Evolutionary conservation across 1,284 basidiomycete genomes (phyloP).

Genomic region (Mycosarcoma mackinlayi): DNA sequence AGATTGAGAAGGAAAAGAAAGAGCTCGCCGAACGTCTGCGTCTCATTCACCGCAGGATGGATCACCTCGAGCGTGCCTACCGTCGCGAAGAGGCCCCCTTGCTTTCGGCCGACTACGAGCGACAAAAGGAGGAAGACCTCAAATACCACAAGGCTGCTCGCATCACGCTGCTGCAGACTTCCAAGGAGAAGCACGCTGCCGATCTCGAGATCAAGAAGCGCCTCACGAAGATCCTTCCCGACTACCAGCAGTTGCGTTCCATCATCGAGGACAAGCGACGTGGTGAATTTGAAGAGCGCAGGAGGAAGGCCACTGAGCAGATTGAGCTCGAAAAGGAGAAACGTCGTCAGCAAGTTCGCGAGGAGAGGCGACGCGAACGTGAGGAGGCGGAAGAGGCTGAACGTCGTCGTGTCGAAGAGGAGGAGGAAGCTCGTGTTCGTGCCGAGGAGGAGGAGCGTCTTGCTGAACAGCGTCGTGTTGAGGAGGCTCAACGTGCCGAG

Average conservation of each 20-base stretch:
- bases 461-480: conserved; percentile 57
- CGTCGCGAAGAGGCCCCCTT: conserved; percentile 92
- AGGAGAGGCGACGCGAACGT: conserved; percentile 43
- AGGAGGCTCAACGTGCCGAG: conserved; percentile 61
- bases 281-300: conserved; percentile 78
- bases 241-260: conserved; percentile 77
- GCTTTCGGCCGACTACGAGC: conserved; percentile 85
- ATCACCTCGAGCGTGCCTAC: conserved; percentile 94
- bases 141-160: conserved; percentile 74
- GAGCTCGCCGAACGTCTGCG: conserved; percentile 86
- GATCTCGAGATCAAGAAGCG: conserved; percentile 83
- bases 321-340: conserved; percentile 88
- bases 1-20: conserved; percentile 95
- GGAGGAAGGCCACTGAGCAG: conserved; percentile 76
- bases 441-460: conserved; percentile 50
- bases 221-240: conserved; percentile 79
- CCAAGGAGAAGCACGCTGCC: conserved; percentile 76
- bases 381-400: conserved; percentile 62
- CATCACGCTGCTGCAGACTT: conserved; percentile 72
- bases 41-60: conserved; percentile 87
- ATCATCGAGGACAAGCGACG: conserved; percentile 76
- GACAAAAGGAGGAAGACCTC: conserved; percentile 79
- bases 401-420: conserved; percentile 53
- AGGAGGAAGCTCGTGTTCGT: conserved; percentile 37
- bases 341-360: conserved; percentile 69